Conservation (phyloP, 2,329 filamentous ascomycete species). For the Colletotrichum tanaceti region DNA sequence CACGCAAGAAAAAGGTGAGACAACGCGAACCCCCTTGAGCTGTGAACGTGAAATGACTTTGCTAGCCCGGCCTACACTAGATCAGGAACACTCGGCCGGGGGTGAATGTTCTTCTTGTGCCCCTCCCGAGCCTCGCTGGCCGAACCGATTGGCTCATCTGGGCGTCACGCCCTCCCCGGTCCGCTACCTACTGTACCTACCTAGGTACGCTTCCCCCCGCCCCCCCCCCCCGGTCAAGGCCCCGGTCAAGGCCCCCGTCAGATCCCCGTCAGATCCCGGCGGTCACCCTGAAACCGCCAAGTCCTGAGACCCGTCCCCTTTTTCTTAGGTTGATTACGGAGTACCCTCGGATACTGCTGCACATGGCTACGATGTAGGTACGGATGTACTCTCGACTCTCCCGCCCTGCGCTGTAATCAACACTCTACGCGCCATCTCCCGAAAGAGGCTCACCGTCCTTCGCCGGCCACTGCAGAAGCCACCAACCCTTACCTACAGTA, state of each 20-base stretch:
- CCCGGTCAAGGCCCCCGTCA: too few relatives aligned
- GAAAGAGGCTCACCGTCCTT: constrained; percentile 29
- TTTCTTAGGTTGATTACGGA: too few relatives aligned
- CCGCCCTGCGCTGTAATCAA: constrained; percentile 36
- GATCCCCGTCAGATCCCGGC: constrained; percentile 30
- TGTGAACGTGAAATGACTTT: constrained; percentile 23
- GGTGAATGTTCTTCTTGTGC: not conserved
- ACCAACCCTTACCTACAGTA: not conserved
- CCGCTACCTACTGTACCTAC: too few relatives aligned
- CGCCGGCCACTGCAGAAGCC: constrained; percentile 18
- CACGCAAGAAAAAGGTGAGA: constrained; percentile 23
- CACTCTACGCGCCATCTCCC: constrained; percentile 34
- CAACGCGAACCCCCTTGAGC: constrained; percentile 9
- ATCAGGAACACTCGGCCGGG: constrained; percentile 4
- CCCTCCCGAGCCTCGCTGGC: constrained; percentile 33
- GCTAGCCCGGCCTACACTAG: not conserved
- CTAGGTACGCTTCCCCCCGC: too few relatives aligned
- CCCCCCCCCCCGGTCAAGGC: constrained; percentile 2
- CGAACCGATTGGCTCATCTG: constrained; percentile 30
- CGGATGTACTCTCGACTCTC: too few relatives aligned
- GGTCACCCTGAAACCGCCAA: constrained; percentile 39
- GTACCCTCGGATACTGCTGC: not conserved
- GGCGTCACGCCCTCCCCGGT: constrained; percentile 1
- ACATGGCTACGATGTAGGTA: too few relatives aligned
- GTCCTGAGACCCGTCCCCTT: constrained; percentile 37